Evolutionary conservation across 2,329 filamentous ascomycete species (phyloP).

Genomic region (Dryadomyces sulphureus): DNA sequence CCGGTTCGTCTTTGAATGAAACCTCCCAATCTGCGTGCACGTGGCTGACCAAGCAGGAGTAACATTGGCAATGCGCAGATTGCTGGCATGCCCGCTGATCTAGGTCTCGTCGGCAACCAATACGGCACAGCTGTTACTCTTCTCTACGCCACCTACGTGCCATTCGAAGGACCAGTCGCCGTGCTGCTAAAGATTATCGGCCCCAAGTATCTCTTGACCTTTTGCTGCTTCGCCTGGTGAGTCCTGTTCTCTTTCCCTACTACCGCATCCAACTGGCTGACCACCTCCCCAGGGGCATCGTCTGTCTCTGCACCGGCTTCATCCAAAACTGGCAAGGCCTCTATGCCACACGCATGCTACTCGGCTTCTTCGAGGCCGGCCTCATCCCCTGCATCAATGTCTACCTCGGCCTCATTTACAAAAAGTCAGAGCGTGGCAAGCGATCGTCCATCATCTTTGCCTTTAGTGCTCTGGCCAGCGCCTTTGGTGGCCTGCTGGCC

Average conservation of each 20-base stretch:
- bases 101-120: slow-evolving; percentile 9
- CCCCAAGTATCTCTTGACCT: slow-evolving; percentile 17
- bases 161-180: slow-evolving; percentile 17
- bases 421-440: slow-evolving; percentile 12
- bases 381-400: slow-evolving; percentile 25
- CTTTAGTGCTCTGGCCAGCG: slow-evolving; percentile 23
- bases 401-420: slow-evolving; percentile 22
- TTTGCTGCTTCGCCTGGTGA: slow-evolving; percentile 5
- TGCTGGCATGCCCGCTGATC: slow-evolving; percentile 7
- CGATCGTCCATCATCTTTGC: slow-evolving; percentile 25
- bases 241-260: too few relatives aligned
- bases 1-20: not conserved
- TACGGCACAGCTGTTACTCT: slow-evolving; percentile 11
- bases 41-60: not conserved
- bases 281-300: too few relatives aligned
- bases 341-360: slow-evolving; percentile 11
- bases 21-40: not conserved
- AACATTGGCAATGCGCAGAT: slow-evolving; percentile 10
- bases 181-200: slow-evolving; percentile 20
- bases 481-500: slow-evolving; percentile 28
- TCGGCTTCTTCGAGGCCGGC: slow-evolving; percentile 17
- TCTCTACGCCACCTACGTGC: slow-evolving; percentile 18
- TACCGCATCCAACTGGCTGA: too few relatives aligned
- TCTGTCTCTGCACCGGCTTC: slow-evolving; percentile 10
- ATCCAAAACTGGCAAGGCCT: slow-evolving; percentile 16